Conservation (phyloP, 305 asterid genomes). For the Stenogyne calaminthoides region DNA sequence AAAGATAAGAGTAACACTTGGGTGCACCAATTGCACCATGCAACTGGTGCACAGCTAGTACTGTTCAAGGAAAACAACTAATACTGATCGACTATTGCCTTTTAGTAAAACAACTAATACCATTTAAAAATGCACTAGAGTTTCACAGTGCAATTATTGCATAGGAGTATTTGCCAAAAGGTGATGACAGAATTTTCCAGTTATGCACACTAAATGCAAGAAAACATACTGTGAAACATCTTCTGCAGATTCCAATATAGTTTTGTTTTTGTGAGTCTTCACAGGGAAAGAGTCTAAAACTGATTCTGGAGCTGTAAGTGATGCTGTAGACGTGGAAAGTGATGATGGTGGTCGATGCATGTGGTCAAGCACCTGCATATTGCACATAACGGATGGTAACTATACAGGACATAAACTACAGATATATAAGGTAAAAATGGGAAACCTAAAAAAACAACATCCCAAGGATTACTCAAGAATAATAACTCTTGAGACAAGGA, state of each 20-base stretch:
- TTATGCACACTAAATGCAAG: conserved; percentile 6
- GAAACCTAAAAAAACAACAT: neutral
- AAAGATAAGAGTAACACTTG: neutral
- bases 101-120: too few species aligned
- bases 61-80: too few species aligned
- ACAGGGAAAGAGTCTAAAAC: conserved; percentile 70
- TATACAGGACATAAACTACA: neutral
- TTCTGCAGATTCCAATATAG: conserved; percentile 40
- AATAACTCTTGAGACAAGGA: neutral
- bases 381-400: conserved; percentile 10
- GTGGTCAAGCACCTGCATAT: conserved; percentile 77
- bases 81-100: too few species aligned
- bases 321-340: conserved; percentile 54
- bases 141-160: too few species aligned
- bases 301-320: conserved; percentile 83
- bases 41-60: too few species aligned
- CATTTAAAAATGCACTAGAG: too few species aligned
- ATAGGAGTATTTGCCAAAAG: neutral
- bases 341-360: conserved; percentile 75
- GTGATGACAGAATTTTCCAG: neutral
- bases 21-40: too few species aligned
- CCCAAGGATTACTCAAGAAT: neutral
- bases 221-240: conserved; percentile 61
- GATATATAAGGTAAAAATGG: neutral
- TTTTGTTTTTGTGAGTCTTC: conserved; percentile 51